A percentile compares a stretch with the other conserved stretches of the same genome.
These are phyloP conservation scores for Protomyces lactucae-debilis DNA, from an alignment of 1,139 yeast species.

Conservation along the genomic window DNA sequence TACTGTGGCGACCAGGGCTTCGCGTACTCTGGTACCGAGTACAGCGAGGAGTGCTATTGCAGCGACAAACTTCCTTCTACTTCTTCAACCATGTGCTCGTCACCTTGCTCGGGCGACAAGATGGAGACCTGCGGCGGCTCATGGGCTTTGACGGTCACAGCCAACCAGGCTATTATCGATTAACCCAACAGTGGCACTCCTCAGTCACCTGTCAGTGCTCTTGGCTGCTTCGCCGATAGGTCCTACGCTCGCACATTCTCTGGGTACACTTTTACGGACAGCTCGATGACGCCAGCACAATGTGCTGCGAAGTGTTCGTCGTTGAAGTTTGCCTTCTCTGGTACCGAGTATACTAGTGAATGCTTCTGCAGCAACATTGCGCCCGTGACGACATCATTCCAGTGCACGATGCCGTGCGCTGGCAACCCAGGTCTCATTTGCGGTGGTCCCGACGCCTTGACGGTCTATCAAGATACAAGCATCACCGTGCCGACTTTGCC, in stretches of 20 bases:
- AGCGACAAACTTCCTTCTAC: not conserved
- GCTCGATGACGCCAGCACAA: constrained; percentile 12
- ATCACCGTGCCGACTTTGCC: not conserved
- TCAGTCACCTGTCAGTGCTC: not conserved
- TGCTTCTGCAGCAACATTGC: constrained; percentile 20
- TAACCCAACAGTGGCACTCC: not conserved
- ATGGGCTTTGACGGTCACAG: not conserved
- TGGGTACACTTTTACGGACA: constrained; percentile 8
- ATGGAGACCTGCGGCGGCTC: constrained; percentile 10
- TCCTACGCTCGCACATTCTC: constrained; percentile 1
- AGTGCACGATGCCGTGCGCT: constrained; percentile 19
- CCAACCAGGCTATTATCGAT: not conserved
- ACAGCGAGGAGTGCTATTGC: constrained; percentile 15
- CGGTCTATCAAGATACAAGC: too few relatives aligned
- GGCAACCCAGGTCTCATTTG: constrained; percentile 32
- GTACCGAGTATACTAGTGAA: constrained; percentile 15
- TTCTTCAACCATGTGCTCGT: not conserved
- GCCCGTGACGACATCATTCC: not conserved
- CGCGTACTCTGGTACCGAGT: constrained; percentile 2
- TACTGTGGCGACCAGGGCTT: constrained; percentile 8
- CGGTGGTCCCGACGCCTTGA: not conserved
- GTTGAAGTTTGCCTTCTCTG: constrained; percentile 6
- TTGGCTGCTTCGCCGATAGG: constrained; percentile 19
- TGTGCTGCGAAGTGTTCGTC: constrained; percentile 15
- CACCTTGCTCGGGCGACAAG: constrained; percentile 6